Conservation (phyloP, 208 protist genomes). For the Acanthamoeba triangularis region DNA sequence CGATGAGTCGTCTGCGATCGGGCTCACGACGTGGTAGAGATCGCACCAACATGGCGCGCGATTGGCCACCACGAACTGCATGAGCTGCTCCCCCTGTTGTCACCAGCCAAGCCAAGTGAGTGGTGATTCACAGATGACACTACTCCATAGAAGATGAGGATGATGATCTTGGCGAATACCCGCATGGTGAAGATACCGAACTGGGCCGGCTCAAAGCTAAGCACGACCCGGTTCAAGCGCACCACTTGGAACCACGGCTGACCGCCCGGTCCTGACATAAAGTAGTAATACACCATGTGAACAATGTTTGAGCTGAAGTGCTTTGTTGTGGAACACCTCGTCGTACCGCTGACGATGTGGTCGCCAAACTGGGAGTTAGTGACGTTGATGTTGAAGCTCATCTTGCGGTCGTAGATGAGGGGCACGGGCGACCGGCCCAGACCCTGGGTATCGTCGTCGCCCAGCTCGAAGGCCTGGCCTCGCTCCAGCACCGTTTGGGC, state of each 20-base stretch:
- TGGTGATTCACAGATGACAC: neutral
- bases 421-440: neutral
- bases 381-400: neutral
- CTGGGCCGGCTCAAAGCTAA: neutral
- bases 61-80: neutral
- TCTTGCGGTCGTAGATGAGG: constrained; percentile 10
- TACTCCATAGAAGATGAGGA: neutral
- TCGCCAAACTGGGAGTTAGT: neutral
- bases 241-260: constrained; percentile 14
- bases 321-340: too few relatives aligned
- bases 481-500: neutral
- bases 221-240: neutral
- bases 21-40: neutral
- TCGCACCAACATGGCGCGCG: neutral
- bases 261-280: neutral
- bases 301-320: too few relatives aligned
- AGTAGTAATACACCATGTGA: too few relatives aligned
- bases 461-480: neutral
- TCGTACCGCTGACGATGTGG: neutral
- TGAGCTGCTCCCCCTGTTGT: neutral
- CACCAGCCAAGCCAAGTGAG: neutral
- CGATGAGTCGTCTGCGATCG: neutral
- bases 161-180: neutral
- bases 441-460: neutral
- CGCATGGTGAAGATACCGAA: constrained; percentile 3